Evolutionary conservation across 495 filamentous ascomycete species (phyloP), one percentile per base, ranked within the genome.

Genomic region (Talaromyces nanjingensis): DNA sequence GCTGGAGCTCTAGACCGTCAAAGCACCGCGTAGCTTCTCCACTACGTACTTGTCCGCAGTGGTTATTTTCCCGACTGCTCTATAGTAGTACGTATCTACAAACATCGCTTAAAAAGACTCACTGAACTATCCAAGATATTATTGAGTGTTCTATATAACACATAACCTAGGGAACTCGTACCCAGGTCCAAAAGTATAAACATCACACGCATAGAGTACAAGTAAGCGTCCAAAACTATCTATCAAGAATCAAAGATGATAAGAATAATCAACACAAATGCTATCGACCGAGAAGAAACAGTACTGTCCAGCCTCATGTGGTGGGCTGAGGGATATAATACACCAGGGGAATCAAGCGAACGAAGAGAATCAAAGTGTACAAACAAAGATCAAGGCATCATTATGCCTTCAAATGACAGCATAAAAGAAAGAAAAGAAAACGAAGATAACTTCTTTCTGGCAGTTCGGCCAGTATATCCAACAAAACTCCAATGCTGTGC

Each of bases 221-320:
- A 33, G 18, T 34, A 34, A 55, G 52, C 52, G 24, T 55, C 24
- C 22, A 55, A 27, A 55, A 55, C 52, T 55, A 55, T 55, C 52
- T 55, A 55, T 55, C 52, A 20, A 49, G 45, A 49, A 49, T 1
- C 45, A 56, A 56, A 59, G 56, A 33, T 4, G 31, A 8, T 33
- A 22, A 5, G 20, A 37, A 59, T 20, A 59, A 59, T 34, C n/a
- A 37, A 37, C 6, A 33, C 24, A 37, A 37, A 25, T 27, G 22
- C 29, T 37, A 59, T 59, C 56, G 56, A 59, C 56, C 56, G 56
- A 59, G 56, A 59, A 37, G 31, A 59, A 59, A 59, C 56, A 54
- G 27, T 56, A 25, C 53, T n/a, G 53, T 16, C 53, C 53, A 56
- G 53, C 53, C 53, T 24, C 53, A 56, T 14, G 11, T 29, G 27